Percentiles rank a stretch among this genome's conserved stretches.
Conservation (phyloP, 306 rosid species). For the Quercus alba region DNA sequence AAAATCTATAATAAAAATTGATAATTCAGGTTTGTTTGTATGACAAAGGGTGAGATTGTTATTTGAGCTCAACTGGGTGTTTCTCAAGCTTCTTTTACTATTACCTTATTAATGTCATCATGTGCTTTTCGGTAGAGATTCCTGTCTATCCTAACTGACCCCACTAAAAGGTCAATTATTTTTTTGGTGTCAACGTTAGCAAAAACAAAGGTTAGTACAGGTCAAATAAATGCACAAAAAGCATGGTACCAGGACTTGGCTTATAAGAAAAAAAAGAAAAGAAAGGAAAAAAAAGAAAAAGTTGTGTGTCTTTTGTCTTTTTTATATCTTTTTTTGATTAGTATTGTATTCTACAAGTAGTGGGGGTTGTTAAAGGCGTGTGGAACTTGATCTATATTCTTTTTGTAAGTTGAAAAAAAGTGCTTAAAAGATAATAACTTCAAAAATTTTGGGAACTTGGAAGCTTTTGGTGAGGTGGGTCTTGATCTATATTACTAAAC, state of each 20-base stretch:
- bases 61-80: not conserved
- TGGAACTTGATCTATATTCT: not conserved
- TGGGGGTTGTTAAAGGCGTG: conserved; percentile 3
- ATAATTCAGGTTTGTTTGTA: not conserved
- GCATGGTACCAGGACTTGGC: not conserved
- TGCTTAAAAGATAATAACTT: not conserved
- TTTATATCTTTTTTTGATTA: not conserved
- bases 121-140: not conserved
- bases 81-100: too few relatives aligned
- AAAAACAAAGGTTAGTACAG: not conserved
- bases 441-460: not conserved
- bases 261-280: not conserved
- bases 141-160: not conserved
- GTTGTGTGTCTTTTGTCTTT: not conserved
- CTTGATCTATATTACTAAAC: not conserved
- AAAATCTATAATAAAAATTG: too few relatives aligned
- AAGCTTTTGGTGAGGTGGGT: conserved; percentile 18
- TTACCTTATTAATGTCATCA: not conserved
- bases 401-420: not conserved
- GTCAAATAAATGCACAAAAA: not conserved
- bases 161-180: not conserved
- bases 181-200: not conserved
- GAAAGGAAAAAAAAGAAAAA: not conserved
- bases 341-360: not conserved
- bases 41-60: not conserved